phyloP scores from a whole-genome alignment of 2,329 filamentous ascomycete genomes.

The Periconia sp. region DNA sequence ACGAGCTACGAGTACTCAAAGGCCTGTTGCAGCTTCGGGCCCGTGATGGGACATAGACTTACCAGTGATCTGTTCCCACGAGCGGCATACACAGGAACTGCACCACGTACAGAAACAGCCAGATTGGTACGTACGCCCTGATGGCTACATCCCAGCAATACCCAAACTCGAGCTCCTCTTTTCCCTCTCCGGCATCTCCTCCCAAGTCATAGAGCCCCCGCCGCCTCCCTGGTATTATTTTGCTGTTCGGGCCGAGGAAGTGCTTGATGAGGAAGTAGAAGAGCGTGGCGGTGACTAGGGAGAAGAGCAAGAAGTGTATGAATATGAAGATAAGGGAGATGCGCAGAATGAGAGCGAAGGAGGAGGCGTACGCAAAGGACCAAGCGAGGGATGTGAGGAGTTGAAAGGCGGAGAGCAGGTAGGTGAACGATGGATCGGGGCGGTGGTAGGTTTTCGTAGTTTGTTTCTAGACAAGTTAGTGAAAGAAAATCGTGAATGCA shows the following conservation, averaged over 20 bases:
- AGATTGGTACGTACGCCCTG: slow-evolving; percentile 70
- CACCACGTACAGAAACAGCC: slow-evolving; percentile 70
- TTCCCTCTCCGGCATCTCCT: slow-evolving; percentile 51
- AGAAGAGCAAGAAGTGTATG: slow-evolving; percentile 67
- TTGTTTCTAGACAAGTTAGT: slow-evolving; percentile 59
- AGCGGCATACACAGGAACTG: slow-evolving; percentile 72
- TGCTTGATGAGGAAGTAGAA: slow-evolving; percentile 69
- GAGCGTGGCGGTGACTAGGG: slow-evolving; percentile 64
- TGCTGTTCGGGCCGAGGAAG: slow-evolving; percentile 64
- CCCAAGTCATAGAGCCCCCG: slow-evolving; percentile 64
- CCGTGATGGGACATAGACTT: slow-evolving; percentile 13
- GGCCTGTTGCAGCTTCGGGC: too few relatives aligned
- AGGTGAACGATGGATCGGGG: slow-evolving; percentile 72
- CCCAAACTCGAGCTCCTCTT: slow-evolving; percentile 69
- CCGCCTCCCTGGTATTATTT: slow-evolving; percentile 58
- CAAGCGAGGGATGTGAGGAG: slow-evolving; percentile 60
- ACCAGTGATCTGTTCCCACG: slow-evolving; percentile 61
- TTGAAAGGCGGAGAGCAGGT: slow-evolving; percentile 70
- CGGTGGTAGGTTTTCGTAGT: slow-evolving; percentile 70
- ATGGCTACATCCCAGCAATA: slow-evolving; percentile 76
- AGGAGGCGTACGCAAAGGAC: slow-evolving; percentile 62
- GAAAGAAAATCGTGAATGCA: neutral
- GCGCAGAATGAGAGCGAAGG: slow-evolving; percentile 50
- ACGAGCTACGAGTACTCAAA: too few relatives aligned
- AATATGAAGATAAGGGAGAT: slow-evolving; percentile 58